These are phyloP conservation scores for Stenogyne calaminthoides DNA, from an alignment of 305 asterid genomes.

Conservation along the genomic window DNA sequence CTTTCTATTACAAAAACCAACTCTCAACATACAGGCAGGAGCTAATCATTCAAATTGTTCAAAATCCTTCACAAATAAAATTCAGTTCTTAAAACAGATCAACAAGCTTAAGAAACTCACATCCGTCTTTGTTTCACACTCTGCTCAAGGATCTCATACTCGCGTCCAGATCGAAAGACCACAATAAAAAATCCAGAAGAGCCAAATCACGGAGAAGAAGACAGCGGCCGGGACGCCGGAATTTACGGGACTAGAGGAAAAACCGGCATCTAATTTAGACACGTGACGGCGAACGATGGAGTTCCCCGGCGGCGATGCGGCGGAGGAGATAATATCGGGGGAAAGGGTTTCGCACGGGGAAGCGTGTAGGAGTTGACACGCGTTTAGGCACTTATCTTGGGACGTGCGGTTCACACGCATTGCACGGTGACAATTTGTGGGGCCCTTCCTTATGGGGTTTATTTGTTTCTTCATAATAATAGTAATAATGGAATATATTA, in stretches of 20 bases:
- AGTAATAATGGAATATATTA: not conserved
- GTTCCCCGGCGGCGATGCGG: slow-evolving; percentile 58
- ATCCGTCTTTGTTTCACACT: slow-evolving; percentile 26
- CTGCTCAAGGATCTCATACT: slow-evolving; percentile 28
- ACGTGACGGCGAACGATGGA: slow-evolving; percentile 35
- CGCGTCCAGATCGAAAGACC: slow-evolving; percentile 37
- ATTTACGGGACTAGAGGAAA: not conserved
- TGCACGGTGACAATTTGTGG: slow-evolving; percentile 55
- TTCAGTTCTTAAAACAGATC: slow-evolving; percentile 30
- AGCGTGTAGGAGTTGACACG: slow-evolving; percentile 73
- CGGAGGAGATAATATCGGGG: slow-evolving; percentile 38
- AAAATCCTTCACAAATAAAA: slow-evolving; percentile 20
- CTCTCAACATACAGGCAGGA: not conserved
- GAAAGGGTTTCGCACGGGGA: slow-evolving; percentile 57
- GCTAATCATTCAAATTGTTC: not conserved
- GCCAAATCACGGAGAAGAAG: slow-evolving; percentile 19
- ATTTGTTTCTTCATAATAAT: not conserved
- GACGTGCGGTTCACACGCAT: slow-evolving; percentile 75
- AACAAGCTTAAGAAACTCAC: slow-evolving; percentile 36
- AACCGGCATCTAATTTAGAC: not conserved
- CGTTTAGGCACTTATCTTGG: slow-evolving; percentile 63
- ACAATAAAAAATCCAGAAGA: slow-evolving; percentile 22
- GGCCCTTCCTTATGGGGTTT: slow-evolving; percentile 30
- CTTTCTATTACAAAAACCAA: slow-evolving; percentile 3
- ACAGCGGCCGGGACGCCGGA: slow-evolving; percentile 24